phyloP scores from a whole-genome alignment of 805 yeast species.

The Kodamaea hsintzibuensis region DNA sequence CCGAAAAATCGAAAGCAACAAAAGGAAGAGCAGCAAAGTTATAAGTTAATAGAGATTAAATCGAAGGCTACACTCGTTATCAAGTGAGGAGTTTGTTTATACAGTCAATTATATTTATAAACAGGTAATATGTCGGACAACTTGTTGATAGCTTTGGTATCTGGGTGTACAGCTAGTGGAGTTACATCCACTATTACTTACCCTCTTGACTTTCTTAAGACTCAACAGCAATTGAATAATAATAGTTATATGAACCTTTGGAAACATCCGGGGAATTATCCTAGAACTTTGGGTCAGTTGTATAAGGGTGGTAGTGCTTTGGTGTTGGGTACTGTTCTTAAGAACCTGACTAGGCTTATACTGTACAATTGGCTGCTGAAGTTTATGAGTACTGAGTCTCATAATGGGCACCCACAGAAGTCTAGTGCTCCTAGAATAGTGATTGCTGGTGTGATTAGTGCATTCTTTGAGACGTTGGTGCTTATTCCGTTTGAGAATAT shows the following conservation, averaged over 20 bases:
- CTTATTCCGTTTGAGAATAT: slow-evolving; percentile 90
- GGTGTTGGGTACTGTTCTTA: slow-evolving; percentile 70
- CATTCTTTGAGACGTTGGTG: slow-evolving; percentile 75
- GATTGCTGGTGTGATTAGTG: slow-evolving; percentile 83
- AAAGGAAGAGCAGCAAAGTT: background rate
- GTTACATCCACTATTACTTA: slow-evolving; percentile 63
- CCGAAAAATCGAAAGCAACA: background rate
- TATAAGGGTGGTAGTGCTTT: slow-evolving; percentile 71
- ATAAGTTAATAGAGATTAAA: background rate
- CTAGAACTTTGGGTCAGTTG: slow-evolving; percentile 34
- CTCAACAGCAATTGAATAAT: slow-evolving; percentile 61
- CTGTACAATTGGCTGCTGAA: slow-evolving; percentile 74
- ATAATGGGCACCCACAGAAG: slow-evolving; percentile 34
- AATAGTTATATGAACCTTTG: slow-evolving; percentile 35
- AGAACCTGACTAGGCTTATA: slow-evolving; percentile 71
- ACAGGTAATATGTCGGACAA: slow-evolving; percentile 25
- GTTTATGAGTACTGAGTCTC: slow-evolving; percentile 54
- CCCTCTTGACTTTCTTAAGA: slow-evolving; percentile 72
- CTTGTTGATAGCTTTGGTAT: slow-evolving; percentile 56
- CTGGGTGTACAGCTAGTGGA: slow-evolving; percentile 64
- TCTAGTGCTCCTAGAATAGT: slow-evolving; percentile 78
- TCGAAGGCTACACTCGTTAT: background rate
- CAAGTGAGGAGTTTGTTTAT: background rate
- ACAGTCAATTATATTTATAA: background rate
- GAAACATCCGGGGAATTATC: slow-evolving; percentile 34